Evolutionary conservation across 306 rosid species (phyloP).

Genomic region (Cucurbita ficifolia): DNA sequence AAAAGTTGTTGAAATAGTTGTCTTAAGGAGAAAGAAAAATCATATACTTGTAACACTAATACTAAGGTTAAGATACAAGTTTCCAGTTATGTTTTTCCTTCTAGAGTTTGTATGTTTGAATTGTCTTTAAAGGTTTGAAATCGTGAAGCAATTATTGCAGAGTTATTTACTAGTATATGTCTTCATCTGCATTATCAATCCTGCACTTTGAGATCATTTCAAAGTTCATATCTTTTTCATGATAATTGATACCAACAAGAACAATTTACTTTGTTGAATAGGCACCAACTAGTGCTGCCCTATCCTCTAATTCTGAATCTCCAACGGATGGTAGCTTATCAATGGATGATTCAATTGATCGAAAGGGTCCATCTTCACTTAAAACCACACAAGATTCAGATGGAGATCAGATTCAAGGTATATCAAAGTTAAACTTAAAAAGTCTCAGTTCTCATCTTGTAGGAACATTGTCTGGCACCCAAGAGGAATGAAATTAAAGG

Average conservation of each 20-base stretch:
- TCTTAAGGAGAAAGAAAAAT: background rate
- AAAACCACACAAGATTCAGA: constrained; percentile 19
- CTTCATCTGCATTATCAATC: background rate
- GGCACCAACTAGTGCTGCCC: constrained; percentile 34
- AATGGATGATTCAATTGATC: constrained; percentile 15
- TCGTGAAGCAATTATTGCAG: background rate
- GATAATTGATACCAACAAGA: background rate
- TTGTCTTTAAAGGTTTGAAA: background rate
- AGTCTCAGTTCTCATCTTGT: background rate
- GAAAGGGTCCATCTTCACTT: constrained; percentile 21
- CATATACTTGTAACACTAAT: background rate
- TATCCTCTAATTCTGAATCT: constrained; percentile 54
- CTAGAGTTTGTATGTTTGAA: background rate
- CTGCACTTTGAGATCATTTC: background rate
- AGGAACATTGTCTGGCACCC: background rate
- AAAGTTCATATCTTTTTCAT: background rate
- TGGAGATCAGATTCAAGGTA: constrained; percentile 9
- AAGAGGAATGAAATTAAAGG: background rate
- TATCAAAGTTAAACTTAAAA: background rate
- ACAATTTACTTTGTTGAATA: constrained; percentile 8
- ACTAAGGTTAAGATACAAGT: background rate
- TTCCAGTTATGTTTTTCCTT: background rate
- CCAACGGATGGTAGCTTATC: constrained; percentile 20
- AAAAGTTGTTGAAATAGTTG: background rate
- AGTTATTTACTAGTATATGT: background rate